Evolutionary conservation across 192 early-diverging fungal species (phyloP), one percentile per base, ranked within the genome.

Genomic region (Umbelopsis sp.): DNA sequence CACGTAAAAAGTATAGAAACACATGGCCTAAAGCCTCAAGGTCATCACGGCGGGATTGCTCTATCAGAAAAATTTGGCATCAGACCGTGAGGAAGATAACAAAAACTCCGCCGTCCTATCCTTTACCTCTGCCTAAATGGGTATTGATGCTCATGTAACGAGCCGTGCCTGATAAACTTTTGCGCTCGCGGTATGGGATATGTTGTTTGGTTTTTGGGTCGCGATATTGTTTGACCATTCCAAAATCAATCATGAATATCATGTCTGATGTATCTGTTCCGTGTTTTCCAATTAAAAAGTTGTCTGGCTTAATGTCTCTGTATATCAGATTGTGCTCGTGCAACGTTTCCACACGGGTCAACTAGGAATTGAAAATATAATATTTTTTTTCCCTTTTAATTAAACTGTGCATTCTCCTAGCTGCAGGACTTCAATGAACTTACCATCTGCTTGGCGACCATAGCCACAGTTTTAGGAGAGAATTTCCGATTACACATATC

Each of bases 101-200:
- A 58, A 68, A 20, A 64, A 47, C 22, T 52, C 13, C 20, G 45
- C 30, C 27, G 66, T 16, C 8, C 53, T 64, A 25, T 64, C 48
- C 55, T 67, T 30, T 77, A 91, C 92, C 92, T 84, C 97, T 82
- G 23, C 97, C 97, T 27, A 98, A 84, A 78, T 99, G 97, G 21
- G 97, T 99, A 83, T 99, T 95, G 77, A 98, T 98, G 75, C 91
- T 93, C 95, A 97, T 97, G 81, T 99, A 99, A 52, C 97, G 91
- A 13, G 97, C 97, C 21, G 97, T 99, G 49, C 97, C 97, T 49
- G 91, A 93, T 35, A 99, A 81, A 74, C 87, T 91, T 84, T 97
- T 98, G 68, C 95, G 89, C 84, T 99, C 97, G 41, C 95, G 87
- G 82, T 95, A 99, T 48, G 97, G 96, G 75, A 99, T 99, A 86